Percentiles rank a stretch among this genome's conserved stretches.
Evolutionary conservation across 2,329 filamentous ascomycete species (phyloP).

Genomic region (Botrytis deweyae): DNA sequence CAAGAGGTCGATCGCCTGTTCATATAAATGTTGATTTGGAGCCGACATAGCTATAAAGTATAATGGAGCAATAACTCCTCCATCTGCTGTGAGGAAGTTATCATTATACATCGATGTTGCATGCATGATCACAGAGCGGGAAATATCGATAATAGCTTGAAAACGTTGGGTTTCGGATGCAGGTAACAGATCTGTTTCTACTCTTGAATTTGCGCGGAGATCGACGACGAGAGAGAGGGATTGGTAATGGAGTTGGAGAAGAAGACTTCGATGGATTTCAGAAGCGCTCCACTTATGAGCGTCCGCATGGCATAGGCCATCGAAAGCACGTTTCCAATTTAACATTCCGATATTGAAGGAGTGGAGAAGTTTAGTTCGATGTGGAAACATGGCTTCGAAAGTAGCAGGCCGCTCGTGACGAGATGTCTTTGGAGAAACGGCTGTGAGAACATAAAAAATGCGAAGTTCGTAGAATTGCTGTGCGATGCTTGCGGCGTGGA

Average conservation of each 20-base stretch:
- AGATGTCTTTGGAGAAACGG: conserved; percentile 10
- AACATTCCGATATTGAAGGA: conserved; percentile 3
- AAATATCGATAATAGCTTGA: conserved; percentile 21
- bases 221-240: conserved; percentile 7
- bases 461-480: conserved; percentile 24
- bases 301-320: background rate
- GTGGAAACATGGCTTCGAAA: conserved; percentile 6
- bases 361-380: conserved; percentile 20
- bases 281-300: background rate
- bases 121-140: conserved; percentile 17
- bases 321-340: conserved; percentile 16
- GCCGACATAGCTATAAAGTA: conserved; percentile 29
- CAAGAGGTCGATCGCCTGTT: conserved; percentile 26
- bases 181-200: background rate
- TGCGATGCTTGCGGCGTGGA: conserved; percentile 19
- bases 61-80: conserved; percentile 25
- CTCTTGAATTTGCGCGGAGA: conserved; percentile 6
- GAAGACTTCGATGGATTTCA: conserved; percentile 12
- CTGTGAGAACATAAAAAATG: conserved; percentile 26
- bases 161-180: conserved; percentile 5
- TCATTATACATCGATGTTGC: background rate
- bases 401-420: background rate
- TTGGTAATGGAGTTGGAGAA: conserved; percentile 10
- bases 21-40: conserved; percentile 13
- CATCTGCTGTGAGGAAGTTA: conserved; percentile 23